Conservation (phyloP, 1,139 yeast genomes). For the Candida glucosophila region DNA sequence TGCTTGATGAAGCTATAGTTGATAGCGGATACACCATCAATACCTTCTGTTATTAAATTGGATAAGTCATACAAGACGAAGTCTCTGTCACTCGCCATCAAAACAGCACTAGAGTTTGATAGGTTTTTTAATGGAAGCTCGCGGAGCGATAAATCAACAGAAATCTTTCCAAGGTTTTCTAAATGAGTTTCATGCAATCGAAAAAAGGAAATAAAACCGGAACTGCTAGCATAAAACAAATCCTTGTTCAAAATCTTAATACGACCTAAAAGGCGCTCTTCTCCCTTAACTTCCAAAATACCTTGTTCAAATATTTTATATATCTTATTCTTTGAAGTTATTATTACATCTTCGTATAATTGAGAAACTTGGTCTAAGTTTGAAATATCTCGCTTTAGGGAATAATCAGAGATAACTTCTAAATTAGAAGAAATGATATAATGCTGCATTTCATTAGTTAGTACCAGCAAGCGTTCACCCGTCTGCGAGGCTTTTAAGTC, state of each 20-base stretch:
- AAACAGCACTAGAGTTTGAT: slow-evolving; percentile 1
- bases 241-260: slow-evolving; percentile 4
- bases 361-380: slow-evolving; percentile 7
- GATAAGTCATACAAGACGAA: slow-evolving; percentile 2
- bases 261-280: slow-evolving; percentile 10
- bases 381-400: slow-evolving; percentile 1
- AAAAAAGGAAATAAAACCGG: slow-evolving; percentile 1
- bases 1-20: too few species aligned
- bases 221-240: slow-evolving; percentile 1
- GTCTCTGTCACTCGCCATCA: neutral
- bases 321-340: slow-evolving; percentile 11
- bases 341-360: slow-evolving; percentile 13
- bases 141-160: neutral
- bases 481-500: too few species aligned
- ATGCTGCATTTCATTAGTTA: too few species aligned
- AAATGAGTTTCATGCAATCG: neutral
- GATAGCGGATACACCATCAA: too few species aligned
- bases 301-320: slow-evolving; percentile 3
- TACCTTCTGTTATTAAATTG: slow-evolving; percentile 1
- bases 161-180: neutral
- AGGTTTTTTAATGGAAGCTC: neutral
- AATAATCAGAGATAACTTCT: too few species aligned
- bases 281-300: slow-evolving; percentile 3
- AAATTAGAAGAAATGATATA: too few species aligned
- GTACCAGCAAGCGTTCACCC: too few species aligned